phyloP scores from a whole-genome alignment of 208 protist genomes.

The Vickermania ingenoplastis region DNA sequence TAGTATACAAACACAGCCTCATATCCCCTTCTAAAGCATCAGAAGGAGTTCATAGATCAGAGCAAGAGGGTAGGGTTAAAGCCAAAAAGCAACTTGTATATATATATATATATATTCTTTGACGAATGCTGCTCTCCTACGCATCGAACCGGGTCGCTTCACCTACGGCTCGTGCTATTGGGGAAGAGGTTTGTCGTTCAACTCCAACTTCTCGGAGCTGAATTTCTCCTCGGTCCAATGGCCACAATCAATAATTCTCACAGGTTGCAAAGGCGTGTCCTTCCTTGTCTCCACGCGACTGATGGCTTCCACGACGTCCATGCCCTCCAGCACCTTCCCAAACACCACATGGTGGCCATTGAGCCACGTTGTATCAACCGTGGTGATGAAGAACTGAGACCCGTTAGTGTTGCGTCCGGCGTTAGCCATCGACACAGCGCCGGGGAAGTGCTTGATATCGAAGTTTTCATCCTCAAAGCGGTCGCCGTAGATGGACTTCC shows the following conservation, averaged over 20 bases:
- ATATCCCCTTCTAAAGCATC: no score
- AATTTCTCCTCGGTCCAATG: no score
- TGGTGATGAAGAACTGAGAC: constrained; percentile 69
- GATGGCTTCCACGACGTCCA: constrained; percentile 38
- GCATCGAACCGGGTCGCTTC: no score
- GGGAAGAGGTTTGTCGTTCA: no score
- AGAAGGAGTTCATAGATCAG: no score
- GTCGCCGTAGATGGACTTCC: constrained; percentile 88
- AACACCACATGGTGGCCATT: constrained; percentile 90
- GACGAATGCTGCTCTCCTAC: no score
- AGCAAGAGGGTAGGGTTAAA: no score
- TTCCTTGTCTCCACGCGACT: not conserved
- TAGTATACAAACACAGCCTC: no score
- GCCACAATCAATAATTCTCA: not conserved
- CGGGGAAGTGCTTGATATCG: constrained; percentile 58
- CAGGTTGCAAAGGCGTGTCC: not conserved
- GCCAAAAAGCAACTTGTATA: no score
- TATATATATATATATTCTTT: no score
- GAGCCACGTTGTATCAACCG: constrained; percentile 36
- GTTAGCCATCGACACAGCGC: constrained; percentile 54
- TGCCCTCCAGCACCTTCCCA: constrained; percentile 73
- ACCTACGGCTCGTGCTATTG: no score
- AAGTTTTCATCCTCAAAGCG: constrained; percentile 92
- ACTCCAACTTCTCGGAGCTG: no score
- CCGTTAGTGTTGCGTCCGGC: constrained; percentile 58